Base-by-base conservation (phyloP, 2,329 filamentous ascomycete genomes). In the Epichloe festucae region DNA sequence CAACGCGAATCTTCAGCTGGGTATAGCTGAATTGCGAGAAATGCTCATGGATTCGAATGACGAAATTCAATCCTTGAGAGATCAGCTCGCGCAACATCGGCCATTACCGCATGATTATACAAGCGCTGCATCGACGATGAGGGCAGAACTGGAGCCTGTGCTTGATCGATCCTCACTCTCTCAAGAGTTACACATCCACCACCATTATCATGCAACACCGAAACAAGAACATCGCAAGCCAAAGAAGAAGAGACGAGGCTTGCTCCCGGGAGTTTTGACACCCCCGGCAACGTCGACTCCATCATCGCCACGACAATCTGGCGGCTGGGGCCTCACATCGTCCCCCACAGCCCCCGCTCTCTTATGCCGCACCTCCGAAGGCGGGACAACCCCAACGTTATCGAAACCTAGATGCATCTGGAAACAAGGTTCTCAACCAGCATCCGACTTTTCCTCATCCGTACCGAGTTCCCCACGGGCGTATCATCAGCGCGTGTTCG, bases 31-130 rank as follows among this genome's bases (percentile, higher is more conserved):
- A 70, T 71, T 98, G 46, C 79, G 90, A 17, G 90, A 95, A 64
- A 84, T 98, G 81, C 75, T 98, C 21, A 78, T 89, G 61, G 89
- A 81, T 63, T 95, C 91, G 3, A 95, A 97, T 62, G 87, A 95
- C 60, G 91, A 98, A 68, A 93, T 97, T 3, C 89, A 95, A 64
- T 79, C 78, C 43, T 70, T 98, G 19, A 78, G 91, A 27, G 87
- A 95, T 55, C 87, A 95, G 65, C 73, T 97, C 27, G 67, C 85
- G 54, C 78, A 81, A 46, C 89, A 95, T 62, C 87, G 93, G 59
- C 87, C 88, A 7, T 60, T 86, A 10, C 35, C 54, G 4, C 60
- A 57, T 5, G 67, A 72, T 21, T 67, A 62, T 50, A 60, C 65
- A 17, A 69, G 63, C 53, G 62, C 67, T 6, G 67, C 71, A 2